phyloP scores from a whole-genome alignment of 2,329 filamentous ascomycete genomes.

The Eutypella sp. region DNA sequence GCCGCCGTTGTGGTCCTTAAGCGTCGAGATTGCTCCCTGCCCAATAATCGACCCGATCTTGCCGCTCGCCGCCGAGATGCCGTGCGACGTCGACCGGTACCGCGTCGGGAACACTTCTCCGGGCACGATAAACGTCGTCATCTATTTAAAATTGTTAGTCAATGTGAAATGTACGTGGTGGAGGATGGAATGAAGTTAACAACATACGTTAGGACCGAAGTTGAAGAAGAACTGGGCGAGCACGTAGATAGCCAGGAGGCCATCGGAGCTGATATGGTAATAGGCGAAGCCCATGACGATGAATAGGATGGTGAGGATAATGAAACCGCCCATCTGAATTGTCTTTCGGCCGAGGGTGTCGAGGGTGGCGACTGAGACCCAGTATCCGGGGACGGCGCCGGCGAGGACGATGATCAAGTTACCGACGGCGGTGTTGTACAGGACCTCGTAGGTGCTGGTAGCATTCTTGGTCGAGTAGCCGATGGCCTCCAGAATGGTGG shows the following conservation, averaged over 20 bases:
- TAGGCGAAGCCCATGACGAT: slow-evolving; percentile 60
- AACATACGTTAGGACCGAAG: slow-evolving; percentile 45
- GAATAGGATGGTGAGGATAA: slow-evolving; percentile 52
- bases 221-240: slow-evolving; percentile 57
- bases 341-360: slow-evolving; percentile 73
- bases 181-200: too few relatives aligned
- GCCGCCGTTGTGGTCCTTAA: slow-evolving; percentile 37
- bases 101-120: slow-evolving; percentile 53
- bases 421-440: slow-evolving; percentile 71
- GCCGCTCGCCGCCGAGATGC: slow-evolving; percentile 50
- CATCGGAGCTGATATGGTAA: slow-evolving; percentile 44
- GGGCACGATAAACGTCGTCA: slow-evolving; percentile 53
- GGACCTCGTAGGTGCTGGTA: slow-evolving; percentile 58
- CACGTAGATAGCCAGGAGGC: slow-evolving; percentile 51
- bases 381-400: slow-evolving; percentile 77
- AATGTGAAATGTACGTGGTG: too few relatives aligned
- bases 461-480: slow-evolving; percentile 57
- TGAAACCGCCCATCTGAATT: slow-evolving; percentile 64
- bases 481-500: slow-evolving; percentile 64
- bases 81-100: slow-evolving; percentile 53
- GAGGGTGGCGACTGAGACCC: slow-evolving; percentile 70
- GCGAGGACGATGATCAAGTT: slow-evolving; percentile 76
- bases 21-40: slow-evolving; percentile 52
- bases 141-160: slow-evolving; percentile 8
- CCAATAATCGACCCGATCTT: slow-evolving; percentile 55